Evolutionary conservation across 2,329 filamentous ascomycete genomes (phyloP).

Genomic region (Thielaviopsis populi): DNA sequence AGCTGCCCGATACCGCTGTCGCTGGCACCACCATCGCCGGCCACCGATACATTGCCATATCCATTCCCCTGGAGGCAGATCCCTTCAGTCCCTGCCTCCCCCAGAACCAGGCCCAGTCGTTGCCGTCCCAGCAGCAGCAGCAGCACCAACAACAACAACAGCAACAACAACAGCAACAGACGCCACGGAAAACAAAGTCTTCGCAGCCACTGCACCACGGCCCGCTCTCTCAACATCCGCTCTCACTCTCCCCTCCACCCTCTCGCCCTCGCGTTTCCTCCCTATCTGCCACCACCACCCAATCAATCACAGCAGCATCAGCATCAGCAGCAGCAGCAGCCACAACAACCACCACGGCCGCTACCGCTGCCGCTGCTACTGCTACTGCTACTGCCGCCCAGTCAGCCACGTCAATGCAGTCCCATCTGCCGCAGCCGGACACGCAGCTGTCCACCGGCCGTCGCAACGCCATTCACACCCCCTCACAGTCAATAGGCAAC

Average conservation of each 20-base stretch:
- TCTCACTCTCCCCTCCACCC: neutral
- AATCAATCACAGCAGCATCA: neutral
- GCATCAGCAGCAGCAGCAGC: neutral
- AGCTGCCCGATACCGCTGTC: conserved; percentile 40
- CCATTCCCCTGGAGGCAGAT: conserved; percentile 39
- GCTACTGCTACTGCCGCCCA: neutral
- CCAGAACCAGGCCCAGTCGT: neutral
- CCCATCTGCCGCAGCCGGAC: conserved; percentile 6
- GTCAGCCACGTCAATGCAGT: neutral
- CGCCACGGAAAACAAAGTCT: neutral
- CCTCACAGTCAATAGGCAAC: conserved; percentile 4
- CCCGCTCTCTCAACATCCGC: conserved; percentile 3
- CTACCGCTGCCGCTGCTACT: neutral
- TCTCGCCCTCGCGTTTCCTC: conserved; percentile 2
- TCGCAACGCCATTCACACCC: conserved; percentile 10
- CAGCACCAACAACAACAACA: neutral
- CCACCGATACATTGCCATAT: conserved; percentile 45
- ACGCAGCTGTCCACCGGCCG: conserved; percentile 7
- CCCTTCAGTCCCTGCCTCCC: conserved; percentile 25
- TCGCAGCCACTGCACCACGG: neutral
- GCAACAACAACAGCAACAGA: neutral
- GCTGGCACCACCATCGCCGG: conserved; percentile 38
- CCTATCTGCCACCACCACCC: conserved; percentile 8
- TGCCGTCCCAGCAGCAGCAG: conserved; percentile 7
- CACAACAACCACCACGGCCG: too few species aligned